Evolutionary conservation across 2,329 filamentous ascomycete genomes (phyloP).

Genomic region (Calonectria crousiana): DNA sequence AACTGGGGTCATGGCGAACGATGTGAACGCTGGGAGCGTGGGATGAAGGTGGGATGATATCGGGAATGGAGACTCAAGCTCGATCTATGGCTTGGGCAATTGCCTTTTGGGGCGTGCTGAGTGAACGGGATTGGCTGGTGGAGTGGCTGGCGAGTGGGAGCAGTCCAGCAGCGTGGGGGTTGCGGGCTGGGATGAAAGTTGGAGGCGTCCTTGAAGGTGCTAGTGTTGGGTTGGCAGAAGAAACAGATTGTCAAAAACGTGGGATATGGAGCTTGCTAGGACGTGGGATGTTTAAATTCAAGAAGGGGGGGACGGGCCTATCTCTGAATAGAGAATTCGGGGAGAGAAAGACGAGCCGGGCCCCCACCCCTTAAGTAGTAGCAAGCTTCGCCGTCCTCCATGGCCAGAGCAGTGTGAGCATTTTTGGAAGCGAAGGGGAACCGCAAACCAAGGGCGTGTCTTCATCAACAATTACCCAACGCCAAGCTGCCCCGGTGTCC

Average conservation of each 20-base stretch:
- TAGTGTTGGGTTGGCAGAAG: conserved; percentile 31
- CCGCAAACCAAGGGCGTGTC: conserved; percentile 37
- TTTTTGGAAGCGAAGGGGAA: conserved; percentile 25
- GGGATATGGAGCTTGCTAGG: conserved; percentile 28
- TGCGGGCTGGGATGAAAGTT: conserved; percentile 39
- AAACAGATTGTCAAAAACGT: conserved; percentile 26
- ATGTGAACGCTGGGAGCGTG: conserved; percentile 59
- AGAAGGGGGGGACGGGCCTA: conserved; percentile 27
- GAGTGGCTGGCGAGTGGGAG: conserved; percentile 41
- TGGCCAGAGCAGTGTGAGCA: conserved; percentile 22
- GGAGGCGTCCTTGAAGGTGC: conserved; percentile 37
- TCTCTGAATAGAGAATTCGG: conserved; percentile 29
- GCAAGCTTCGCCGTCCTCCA: conserved; percentile 32
- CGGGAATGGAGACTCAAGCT: conserved; percentile 41
- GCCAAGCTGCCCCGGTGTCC: conserved; percentile 39
- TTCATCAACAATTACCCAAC: conserved; percentile 39
- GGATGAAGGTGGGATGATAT: conserved; percentile 68
- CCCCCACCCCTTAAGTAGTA: conserved; percentile 46
- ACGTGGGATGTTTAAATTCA: conserved; percentile 30
- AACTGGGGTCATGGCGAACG: conserved; percentile 61
- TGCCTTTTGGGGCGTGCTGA: conserved; percentile 46
- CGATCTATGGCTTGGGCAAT: conserved; percentile 46
- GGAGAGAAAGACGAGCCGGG: conserved; percentile 33
- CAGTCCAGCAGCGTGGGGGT: conserved; percentile 43
- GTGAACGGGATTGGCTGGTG: conserved; percentile 45